Evolutionary conservation across 768 basidiomycete species (phyloP), one percentile per base, ranked within the genome.

Genomic region (Termitomyces sp.): DNA sequence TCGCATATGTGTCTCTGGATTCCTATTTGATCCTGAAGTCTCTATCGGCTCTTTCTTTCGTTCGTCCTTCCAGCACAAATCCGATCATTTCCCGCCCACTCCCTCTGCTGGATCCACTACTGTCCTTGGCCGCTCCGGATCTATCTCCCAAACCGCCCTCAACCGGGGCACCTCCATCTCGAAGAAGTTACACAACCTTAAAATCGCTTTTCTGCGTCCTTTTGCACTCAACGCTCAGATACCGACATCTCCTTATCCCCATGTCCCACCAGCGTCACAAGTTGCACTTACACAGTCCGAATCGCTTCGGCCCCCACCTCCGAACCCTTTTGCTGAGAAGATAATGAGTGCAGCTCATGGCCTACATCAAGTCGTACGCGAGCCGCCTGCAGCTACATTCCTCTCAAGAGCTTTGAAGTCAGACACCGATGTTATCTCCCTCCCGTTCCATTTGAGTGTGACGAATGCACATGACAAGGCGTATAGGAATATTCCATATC

Each of bases 1-100:
- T 46, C 89, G 96, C 28, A 95, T 96, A 69, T 85, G 92, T 68
- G 90, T 94, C 35, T 92, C 90, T 28, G 96, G 96, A 24, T 84
- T 98, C 63, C 71, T 98, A 18, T 81, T 97, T 52, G 94, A 96
- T 71, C 93, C 92, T 15, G 89, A 92, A 63, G 74, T 90, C 7
- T 80, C 82, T 45, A 73, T 83, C 57, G 80, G 80, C 54, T 68
- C 81, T 35, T 67, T 84, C 6, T 84, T 86, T 67, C 73, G 76
- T 39, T 71, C 78, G 3, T 71, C 75, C 9, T 72, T 78, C 32
- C 71, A 71, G 48, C 49, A 65, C 57, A 70, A 66, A 60, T 70
- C 71, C 42, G 71, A 75, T 63, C 64, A 65, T 61, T 74, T 67
- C 65, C 70, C 67, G 50, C 68, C 70, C 24, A 67, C 65, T 13